Evolutionary conservation across 192 early-diverging fungal species (phyloP).

Genomic region (Gryganskiella cystojenkinii): DNA sequence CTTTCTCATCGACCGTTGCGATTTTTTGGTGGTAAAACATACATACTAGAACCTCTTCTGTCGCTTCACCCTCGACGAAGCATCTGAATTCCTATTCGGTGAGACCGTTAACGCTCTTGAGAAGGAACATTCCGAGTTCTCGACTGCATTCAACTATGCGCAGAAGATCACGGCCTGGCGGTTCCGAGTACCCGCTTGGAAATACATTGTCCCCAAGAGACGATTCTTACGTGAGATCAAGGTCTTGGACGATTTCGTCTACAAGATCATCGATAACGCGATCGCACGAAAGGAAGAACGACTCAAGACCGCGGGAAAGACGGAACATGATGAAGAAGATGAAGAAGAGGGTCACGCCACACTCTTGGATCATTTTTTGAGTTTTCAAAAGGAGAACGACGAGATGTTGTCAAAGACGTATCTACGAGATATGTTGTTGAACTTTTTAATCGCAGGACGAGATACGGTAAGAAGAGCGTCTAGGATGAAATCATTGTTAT

Average conservation of each 20-base stretch:
- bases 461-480: slow-evolving; percentile 24
- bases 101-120: slow-evolving; percentile 31
- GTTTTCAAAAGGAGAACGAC: slow-evolving; percentile 21
- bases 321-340: neutral
- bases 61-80: slow-evolving; percentile 43
- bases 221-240: slow-evolving; percentile 10
- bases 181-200: slow-evolving; percentile 41
- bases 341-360: slow-evolving; percentile 8
- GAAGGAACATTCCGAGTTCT: slow-evolving; percentile 22
- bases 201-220: slow-evolving; percentile 16
- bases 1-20: neutral
- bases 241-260: slow-evolving; percentile 39
- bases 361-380: slow-evolving; percentile 43
- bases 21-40: neutral
- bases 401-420: slow-evolving; percentile 21
- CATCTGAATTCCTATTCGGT: slow-evolving; percentile 47
- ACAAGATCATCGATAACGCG: slow-evolving; percentile 42
- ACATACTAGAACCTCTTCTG: slow-evolving; percentile 24
- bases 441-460: slow-evolving; percentile 45
- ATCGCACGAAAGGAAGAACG: slow-evolving; percentile 15
- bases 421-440: slow-evolving; percentile 46
- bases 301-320: neutral
- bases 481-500: neutral
- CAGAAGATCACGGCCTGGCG: slow-evolving; percentile 40
- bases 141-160: slow-evolving; percentile 37